Evolutionary conservation across 768 basidiomycete species (phyloP), one percentile per base, ranked within the genome.

Genomic region (Daedalea quercina): DNA sequence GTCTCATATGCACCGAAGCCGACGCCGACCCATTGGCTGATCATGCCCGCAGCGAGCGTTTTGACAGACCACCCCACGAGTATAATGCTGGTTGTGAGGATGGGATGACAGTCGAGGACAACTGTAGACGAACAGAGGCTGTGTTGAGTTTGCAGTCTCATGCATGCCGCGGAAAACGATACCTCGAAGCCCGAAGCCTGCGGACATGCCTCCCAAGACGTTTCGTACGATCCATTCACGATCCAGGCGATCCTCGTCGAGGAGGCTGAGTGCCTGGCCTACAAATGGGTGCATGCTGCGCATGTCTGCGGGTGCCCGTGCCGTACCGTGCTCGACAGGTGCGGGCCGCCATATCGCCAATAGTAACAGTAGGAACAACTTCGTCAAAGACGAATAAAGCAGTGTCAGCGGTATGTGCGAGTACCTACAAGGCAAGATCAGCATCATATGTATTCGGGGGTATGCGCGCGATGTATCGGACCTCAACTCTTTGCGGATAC

Each of bases 121-220:
- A 93, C 90, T 90, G 46, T n/a, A 31, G 17, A 31, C 11, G 11
- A 11, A 25, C 23, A 26, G 7, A 17, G n/a, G 6, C 7, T 17
- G 45, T 8, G 15, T 47, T 6, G n/a, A 4, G 45, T 8, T 3
- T 15, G 20, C 6, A 6, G 44, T 45, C 23, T 9, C 12, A 47
- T 45, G 15, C 20, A 24, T 23, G 44, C n/a, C 7, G 9, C 4
- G 11, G 24, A 48, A 3, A 34, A 34, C 41, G 8, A 41, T 60
- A 90, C 90, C 87, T 62, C 90, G 79, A 50, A 93, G 66, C 0
- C 89, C 90, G 65, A 92, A 93, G 1, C 90, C 90, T 28, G 90
- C 85, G 11, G 89, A 85, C 81, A 93, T 84, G 0, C 90, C 90
- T 11, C 90, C 90, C 1, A 93, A 71, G 9, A 91, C 73, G 58